Conservation (phyloP, 2,329 filamentous ascomycete genomes). For the Bipolaris zeicola region DNA sequence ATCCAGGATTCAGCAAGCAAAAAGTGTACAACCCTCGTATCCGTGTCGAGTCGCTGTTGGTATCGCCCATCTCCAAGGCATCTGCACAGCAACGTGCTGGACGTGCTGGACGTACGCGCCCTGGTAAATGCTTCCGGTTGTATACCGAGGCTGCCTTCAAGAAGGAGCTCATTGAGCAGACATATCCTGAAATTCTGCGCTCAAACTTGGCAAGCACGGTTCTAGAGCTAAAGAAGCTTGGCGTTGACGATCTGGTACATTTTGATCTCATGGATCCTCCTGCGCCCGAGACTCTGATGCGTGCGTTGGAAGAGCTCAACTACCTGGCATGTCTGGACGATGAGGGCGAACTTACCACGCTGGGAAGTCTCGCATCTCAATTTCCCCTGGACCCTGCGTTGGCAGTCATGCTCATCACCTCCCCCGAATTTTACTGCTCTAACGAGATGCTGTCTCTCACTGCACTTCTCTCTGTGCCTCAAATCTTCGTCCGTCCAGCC, state of each 20-base stretch:
- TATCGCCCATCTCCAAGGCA: constrained; percentile 96
- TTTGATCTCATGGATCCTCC: constrained; percentile 99
- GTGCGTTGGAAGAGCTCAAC: constrained; percentile 95
- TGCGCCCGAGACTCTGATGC: constrained; percentile 97
- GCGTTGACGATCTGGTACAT: constrained; percentile 92
- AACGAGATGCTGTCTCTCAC: constrained; percentile 98
- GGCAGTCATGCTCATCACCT: constrained; percentile 97
- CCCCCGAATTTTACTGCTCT: constrained; percentile 97
- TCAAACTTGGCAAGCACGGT: constrained; percentile 96
- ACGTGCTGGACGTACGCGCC: constrained; percentile 97
- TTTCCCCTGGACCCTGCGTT: constrained; percentile 94
- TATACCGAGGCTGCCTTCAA: constrained; percentile 97
- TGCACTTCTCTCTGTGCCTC: constrained; percentile 89
- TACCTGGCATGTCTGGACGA: constrained; percentile 96
- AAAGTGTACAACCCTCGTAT: constrained; percentile 99
- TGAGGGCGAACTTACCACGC: constrained; percentile 85
- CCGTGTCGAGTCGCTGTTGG: constrained; percentile 93
- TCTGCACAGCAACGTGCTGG: constrained; percentile 96
- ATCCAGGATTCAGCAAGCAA: constrained; percentile 98
- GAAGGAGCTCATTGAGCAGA: constrained; percentile 96
- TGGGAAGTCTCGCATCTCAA: constrained; percentile 88
- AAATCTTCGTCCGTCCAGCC: constrained; percentile 88
- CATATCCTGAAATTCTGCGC: constrained; percentile 91
- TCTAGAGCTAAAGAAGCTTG: constrained; percentile 94
- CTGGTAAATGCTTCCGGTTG: constrained; percentile 96